Evolutionary conservation across 1,139 yeast genomes (phyloP), one percentile per base, ranked within the genome.

Genomic region (Yamadazyma sp.): DNA sequence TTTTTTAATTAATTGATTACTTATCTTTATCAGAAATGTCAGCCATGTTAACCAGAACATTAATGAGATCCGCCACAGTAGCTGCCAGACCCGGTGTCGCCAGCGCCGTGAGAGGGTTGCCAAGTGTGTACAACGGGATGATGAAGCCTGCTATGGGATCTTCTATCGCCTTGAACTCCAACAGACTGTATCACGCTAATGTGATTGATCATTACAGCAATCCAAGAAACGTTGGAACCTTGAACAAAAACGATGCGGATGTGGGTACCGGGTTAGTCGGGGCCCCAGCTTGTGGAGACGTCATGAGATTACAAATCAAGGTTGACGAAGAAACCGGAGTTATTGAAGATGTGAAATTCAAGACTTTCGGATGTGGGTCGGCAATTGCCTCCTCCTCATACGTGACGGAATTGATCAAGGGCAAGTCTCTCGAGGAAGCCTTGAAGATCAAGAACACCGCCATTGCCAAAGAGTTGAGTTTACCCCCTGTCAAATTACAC

Each of bases 251-350:
- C 47, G 79, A 81, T 45, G 56, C 65, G 17, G 79, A 82, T 51
- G 98, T 92, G n/a, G 98, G 98, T 33, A 92, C 98, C 2, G 98
- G 98, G 1, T 77, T 92, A 33, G 98, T 92, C 15, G 92, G 98
- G 40, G 98, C 98, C 0, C 98, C 98, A 41, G 98, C 98, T 1
- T 92, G 98, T 71, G 98, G 98, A 44, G 98, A 92, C 70, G 98
- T 92, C 38, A 92, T 92, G 97, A 84, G 95, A 67, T 77, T 92
- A 51, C 98, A 92, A 64, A 92, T 92, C 56, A 81, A 91, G 59
- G 98, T 92, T 14, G 83, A 83, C 53, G 98, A 89, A 54, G 83
- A 78, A 42, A 82, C 95, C 25, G 98, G 98, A 2, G 75, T 87
- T 43, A 92, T 92, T 55, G 81, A 87, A 61, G 96, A 92, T 62